A percentile compares a stretch with the other conserved stretches of the same genome.
Evolutionary conservation across 306 rosid genomes (phyloP).

Genomic region (Medicago truncatula): MtrunA17r5.0-ANR NC_053046.1:17976501-17977000

Average conservation of each 20-base stretch:
- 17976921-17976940: not conserved
- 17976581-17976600: too few relatives aligned
- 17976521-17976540: too few relatives aligned
- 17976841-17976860: conserved; percentile 51
- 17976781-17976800: conserved; percentile 47
- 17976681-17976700: not conserved
- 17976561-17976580: too few relatives aligned
- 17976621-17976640: too few relatives aligned
- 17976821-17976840: conserved; percentile 56
- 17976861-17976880: conserved; percentile 67
- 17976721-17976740: not conserved
- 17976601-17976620: too few relatives aligned
- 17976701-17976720: conserved; percentile 24
- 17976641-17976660: not conserved
- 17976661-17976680: conserved; percentile 10
- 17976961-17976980: not conserved
- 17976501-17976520: too few relatives aligned
- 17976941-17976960: not conserved
- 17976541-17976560: too few relatives aligned
- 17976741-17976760: conserved; percentile 14
- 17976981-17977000: conserved; percentile 47
- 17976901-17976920: not conserved
- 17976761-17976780: not conserved
- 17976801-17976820: conserved; percentile 35
- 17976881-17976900: conserved; percentile 87